phyloP scores from a whole-genome alignment of 176 grass and related monocot species.

The Luzula sylvatica region DNA sequence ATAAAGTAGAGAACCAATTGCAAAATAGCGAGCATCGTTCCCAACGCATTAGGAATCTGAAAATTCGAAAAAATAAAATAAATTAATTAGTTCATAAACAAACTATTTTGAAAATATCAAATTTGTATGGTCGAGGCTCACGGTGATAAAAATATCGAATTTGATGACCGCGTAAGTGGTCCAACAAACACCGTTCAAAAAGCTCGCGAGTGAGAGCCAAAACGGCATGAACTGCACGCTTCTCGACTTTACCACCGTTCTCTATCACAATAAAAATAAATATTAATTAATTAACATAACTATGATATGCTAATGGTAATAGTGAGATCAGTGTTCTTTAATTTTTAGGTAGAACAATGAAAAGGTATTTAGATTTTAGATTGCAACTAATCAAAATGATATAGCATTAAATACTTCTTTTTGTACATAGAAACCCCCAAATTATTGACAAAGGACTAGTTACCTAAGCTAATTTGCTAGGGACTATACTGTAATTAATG shows the following conservation, averaged over 20 bases:
- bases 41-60: conserved; percentile 62
- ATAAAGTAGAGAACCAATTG: conserved; percentile 61
- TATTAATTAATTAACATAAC: too few species aligned
- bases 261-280: conserved; percentile 29
- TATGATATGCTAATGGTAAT: too few species aligned
- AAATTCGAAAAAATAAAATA: neutral
- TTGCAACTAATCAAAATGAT: conserved; percentile 1
- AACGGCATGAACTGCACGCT: conserved; percentile 81
- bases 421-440: neutral
- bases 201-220: conserved; percentile 32
- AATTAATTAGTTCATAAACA: too few species aligned
- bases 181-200: conserved; percentile 59
- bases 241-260: conserved; percentile 43
- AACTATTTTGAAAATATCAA: too few species aligned
- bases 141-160: conserved; percentile 54
- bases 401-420: neutral
- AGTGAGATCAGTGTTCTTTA: too few species aligned
- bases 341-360: too few species aligned
- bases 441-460: conserved; percentile 9
- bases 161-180: conserved; percentile 59
- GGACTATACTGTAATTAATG: conserved; percentile 1
- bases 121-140: too few species aligned
- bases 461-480: conserved; percentile 1
- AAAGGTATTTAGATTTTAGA: too few species aligned
- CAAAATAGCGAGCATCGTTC: conserved; percentile 24